These are phyloP conservation scores for Apiospora marii DNA, from an alignment of 2,329 filamentous ascomycete genomes.

Conservation along the genomic window DNA sequence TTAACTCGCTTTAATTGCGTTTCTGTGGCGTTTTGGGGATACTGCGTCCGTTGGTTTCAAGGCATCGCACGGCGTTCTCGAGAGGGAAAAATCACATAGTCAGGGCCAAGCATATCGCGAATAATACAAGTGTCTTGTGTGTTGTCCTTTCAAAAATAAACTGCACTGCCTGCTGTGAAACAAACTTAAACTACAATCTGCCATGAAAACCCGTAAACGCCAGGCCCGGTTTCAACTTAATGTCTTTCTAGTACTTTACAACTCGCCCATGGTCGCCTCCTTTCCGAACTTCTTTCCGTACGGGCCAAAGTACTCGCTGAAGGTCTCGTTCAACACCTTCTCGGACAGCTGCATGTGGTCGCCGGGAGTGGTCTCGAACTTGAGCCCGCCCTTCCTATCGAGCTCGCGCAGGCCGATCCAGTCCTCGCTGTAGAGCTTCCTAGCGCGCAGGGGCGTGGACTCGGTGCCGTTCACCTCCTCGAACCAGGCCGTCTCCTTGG, in stretches of 20 bases:
- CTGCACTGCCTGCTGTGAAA: background rate
- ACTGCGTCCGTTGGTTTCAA: constrained; percentile 19
- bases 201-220: background rate
- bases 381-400: constrained; percentile 79
- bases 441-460: constrained; percentile 71
- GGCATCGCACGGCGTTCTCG: constrained; percentile 29
- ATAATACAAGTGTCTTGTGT: constrained; percentile 23
- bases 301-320: constrained; percentile 72
- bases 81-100: constrained; percentile 24
- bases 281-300: constrained; percentile 48
- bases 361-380: constrained; percentile 77
- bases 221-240: background rate
- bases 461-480: constrained; percentile 80
- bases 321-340: constrained; percentile 69
- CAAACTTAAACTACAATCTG: constrained; percentile 7
- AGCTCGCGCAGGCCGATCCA: constrained; percentile 87
- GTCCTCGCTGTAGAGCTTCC: constrained; percentile 84
- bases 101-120: constrained; percentile 19
- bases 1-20: constrained; percentile 17
- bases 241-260: constrained; percentile 40
- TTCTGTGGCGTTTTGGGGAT: constrained; percentile 26
- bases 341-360: constrained; percentile 84
- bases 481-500: constrained; percentile 93
- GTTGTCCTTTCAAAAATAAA: constrained; percentile 2
- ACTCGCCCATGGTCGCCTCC: constrained; percentile 44